Conservation (phyloP, 1,139 yeast genomes). For the Yamadazyma mexicana region DNA sequence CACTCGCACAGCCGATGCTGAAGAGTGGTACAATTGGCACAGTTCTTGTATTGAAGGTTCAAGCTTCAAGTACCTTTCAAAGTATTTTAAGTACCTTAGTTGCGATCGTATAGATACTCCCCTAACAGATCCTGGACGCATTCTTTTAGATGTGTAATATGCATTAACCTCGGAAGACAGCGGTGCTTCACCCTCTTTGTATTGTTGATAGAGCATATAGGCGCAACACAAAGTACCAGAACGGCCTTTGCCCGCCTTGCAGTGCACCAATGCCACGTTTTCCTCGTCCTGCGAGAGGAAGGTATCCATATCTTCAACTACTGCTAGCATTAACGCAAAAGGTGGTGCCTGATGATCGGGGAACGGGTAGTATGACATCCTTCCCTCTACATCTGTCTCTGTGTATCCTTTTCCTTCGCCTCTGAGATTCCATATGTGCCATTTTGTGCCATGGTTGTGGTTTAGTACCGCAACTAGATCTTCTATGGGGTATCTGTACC, state of each 20-base stretch:
- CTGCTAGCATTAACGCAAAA: constrained; percentile 44
- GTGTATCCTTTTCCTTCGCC: constrained; percentile 58
- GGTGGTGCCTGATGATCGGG: constrained; percentile 83
- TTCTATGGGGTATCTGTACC: constrained; percentile 55
- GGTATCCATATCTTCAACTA: constrained; percentile 46
- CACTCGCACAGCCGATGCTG: background rate
- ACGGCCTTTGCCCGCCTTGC: constrained; percentile 91
- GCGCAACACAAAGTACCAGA: constrained; percentile 80
- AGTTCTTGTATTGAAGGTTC: constrained; percentile 2
- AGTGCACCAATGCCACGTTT: constrained; percentile 73
- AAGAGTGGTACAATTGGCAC: background rate
- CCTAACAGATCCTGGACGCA: constrained; percentile 54
- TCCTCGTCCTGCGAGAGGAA: constrained; percentile 31
- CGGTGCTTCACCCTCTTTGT: constrained; percentile 12
- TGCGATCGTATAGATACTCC: constrained; percentile 81
- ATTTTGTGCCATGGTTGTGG: constrained; percentile 48
- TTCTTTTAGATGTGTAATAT: constrained; percentile 57
- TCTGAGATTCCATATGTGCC: constrained; percentile 77
- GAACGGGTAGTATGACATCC: constrained; percentile 50
- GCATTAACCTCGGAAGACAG: constrained; percentile 47
- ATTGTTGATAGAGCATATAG: constrained; percentile 54
- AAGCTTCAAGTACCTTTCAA: constrained; percentile 33
- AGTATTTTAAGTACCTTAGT: constrained; percentile 62
- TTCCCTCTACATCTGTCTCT: constrained; percentile 32
- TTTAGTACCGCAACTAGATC: constrained; percentile 55